Percentiles rank a stretch among this genome's conserved stretches.
These are phyloP conservation scores for Radiomyces spectabilis DNA, from an alignment of 192 early-diverging fungal species.

Conservation along the genomic window DNA sequence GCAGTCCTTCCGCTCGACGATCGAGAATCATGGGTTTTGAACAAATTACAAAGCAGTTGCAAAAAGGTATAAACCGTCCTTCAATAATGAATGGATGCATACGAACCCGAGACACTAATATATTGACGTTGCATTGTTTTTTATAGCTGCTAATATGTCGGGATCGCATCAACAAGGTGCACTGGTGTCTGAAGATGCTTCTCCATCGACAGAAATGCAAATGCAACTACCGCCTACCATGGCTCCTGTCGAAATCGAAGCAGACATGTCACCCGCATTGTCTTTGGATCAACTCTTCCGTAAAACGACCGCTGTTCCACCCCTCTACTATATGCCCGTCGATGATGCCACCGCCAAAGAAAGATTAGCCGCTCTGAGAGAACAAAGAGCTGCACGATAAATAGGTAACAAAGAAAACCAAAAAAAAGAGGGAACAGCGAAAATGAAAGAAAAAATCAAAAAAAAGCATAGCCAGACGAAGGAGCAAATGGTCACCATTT, in stretches of 20 bases:
- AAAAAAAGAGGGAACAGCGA: neutral
- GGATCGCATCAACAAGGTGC: neutral
- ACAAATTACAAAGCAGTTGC: constrained; percentile 23
- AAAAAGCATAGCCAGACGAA: neutral
- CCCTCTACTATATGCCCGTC: constrained; percentile 24
- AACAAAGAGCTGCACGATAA: neutral
- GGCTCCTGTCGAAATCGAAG: neutral
- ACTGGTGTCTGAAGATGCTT: neutral
- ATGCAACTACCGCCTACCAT: neutral
- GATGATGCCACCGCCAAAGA: constrained; percentile 7
- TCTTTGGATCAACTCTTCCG: constrained; percentile 23
- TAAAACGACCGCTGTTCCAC: constrained; percentile 18
- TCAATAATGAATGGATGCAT: neutral
- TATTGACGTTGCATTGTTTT: neutral
- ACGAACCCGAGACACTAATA: neutral
- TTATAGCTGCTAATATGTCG: neutral
- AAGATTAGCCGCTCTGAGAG: constrained; percentile 4
- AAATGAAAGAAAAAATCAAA: neutral
- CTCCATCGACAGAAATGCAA: neutral
- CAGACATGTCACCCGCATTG: neutral
- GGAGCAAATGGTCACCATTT: neutral
- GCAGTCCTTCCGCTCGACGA: neutral
- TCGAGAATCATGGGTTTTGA: constrained; percentile 13
- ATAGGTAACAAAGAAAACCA: neutral
- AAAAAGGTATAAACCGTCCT: constrained; percentile 16